A percentile compares a stretch with the other conserved stretches of the same genome.
Conservation (phyloP, 345 rosid genomes). For the Camelina sativa region DNA sequence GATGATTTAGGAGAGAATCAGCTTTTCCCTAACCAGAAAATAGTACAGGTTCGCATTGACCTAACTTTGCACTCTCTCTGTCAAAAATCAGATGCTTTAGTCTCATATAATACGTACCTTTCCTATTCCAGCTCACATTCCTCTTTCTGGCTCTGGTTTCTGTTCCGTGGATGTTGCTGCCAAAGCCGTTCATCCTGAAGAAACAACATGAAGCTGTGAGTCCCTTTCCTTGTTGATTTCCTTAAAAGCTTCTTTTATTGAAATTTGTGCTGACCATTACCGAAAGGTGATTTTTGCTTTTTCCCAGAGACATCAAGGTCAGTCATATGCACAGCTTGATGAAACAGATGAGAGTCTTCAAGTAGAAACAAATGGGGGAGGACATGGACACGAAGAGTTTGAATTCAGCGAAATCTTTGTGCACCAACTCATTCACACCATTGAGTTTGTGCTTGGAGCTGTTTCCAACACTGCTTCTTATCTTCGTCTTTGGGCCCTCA, state of each 20-base stretch:
- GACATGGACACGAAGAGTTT: constrained; percentile 84
- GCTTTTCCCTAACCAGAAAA: constrained; percentile 80
- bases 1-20: constrained; percentile 92
- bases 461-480: constrained; percentile 98
- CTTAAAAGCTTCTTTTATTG: background rate
- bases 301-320: constrained; percentile 84
- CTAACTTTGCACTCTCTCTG: constrained; percentile 9
- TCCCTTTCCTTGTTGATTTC: constrained; percentile 17
- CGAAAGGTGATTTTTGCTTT: constrained; percentile 25
- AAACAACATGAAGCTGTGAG: constrained; percentile 80
- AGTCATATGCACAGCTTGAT: constrained; percentile 62
- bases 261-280: constrained; percentile 11
- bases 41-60: constrained; percentile 62
- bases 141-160: constrained; percentile 83
- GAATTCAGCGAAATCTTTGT: constrained; percentile 97
- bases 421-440: constrained; percentile 95
- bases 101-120: constrained; percentile 6
- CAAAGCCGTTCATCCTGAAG: constrained; percentile 92
- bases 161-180: constrained; percentile 97
- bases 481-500: constrained; percentile 96
- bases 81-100: background rate
- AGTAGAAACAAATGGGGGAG: constrained; percentile 58
- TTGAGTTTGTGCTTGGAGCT: constrained; percentile 97
- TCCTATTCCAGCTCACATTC: constrained; percentile 63
- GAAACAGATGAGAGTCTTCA: constrained; percentile 80